Evolutionary conservation across 2,329 filamentous ascomycete species (phyloP), one percentile per base, ranked within the genome.

Genomic region (Zasmidium angulare): DNA sequence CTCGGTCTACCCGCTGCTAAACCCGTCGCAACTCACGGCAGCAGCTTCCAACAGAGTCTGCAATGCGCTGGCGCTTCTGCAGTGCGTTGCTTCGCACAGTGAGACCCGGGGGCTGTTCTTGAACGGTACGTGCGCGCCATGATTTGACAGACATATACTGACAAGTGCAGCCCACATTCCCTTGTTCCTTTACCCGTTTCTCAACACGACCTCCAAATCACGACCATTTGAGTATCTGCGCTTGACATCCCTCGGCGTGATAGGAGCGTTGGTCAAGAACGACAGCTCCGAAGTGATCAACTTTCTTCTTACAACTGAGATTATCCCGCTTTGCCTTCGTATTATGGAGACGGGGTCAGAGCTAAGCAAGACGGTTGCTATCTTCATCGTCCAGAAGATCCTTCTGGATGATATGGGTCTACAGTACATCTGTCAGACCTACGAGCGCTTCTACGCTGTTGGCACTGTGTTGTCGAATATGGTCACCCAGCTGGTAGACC

Each of bases 311-410:
- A 98, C 95, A 1, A 99, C 95, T 26, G 95, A 99, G 78, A 99
- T 99, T 68, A 99, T 99, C 59, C 95, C 95, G 10, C 85, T 99
- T 12, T 99, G 95, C 76, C 87, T 99, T 48, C 88, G 95, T 62
- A 99, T 99, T 72, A 99, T 99, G 95, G 95, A 99, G 80, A 99
- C 95, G 0, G 95, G 95, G 52, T 97, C 93, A 0, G 95, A 99
- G 77, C 84, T 99, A 61, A 97, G 92, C 82, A 99, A 99, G 82
- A 99, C 95, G 0, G 95, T 99, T 14, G 95, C 95, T 59, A 99
- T 99, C 70, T 99, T 99, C 80, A 99, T 99, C 70, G 95, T 99
- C 19, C 95, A 99, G 78, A 99, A 99, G 83, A 99, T 99, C 23
- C 80, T 99, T 54, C 85, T 99, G 2, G 95, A 99, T 72, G 95